Evolutionary conservation across 1,284 basidiomycete genomes (phyloP).

Genomic region (Boletus subluridellus): DNA sequence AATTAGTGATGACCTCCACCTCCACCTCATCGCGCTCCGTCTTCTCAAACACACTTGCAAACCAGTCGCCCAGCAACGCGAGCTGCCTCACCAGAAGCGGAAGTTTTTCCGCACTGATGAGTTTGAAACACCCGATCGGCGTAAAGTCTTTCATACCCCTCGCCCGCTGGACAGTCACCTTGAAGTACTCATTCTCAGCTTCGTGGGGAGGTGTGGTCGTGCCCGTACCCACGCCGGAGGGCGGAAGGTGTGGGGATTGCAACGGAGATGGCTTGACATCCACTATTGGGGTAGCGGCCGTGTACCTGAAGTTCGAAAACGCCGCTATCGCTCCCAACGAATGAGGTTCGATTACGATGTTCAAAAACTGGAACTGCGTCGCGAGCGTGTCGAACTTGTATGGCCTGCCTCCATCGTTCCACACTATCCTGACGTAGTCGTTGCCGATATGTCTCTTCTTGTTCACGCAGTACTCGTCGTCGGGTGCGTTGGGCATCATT

Average conservation of each 20-base stretch:
- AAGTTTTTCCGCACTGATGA: slow-evolving; percentile 82
- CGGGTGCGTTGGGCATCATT: slow-evolving; percentile 84
- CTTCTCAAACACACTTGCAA: slow-evolving; percentile 77
- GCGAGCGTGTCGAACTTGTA: slow-evolving; percentile 90
- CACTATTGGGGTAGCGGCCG: neutral
- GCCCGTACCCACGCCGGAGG: slow-evolving; percentile 11
- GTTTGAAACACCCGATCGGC: slow-evolving; percentile 88
- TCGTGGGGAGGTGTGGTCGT: slow-evolving; percentile 27
- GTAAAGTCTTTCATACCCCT: slow-evolving; percentile 88
- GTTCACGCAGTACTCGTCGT: slow-evolving; percentile 68
- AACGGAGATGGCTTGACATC: slow-evolving; percentile 22
- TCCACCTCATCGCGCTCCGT: slow-evolving; percentile 67
- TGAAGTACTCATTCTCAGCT: slow-evolving; percentile 90
- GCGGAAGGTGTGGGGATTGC: slow-evolving; percentile 21
- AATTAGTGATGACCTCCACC: slow-evolving; percentile 84
- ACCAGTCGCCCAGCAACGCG: slow-evolving; percentile 82
- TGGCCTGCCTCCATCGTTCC: slow-evolving; percentile 89
- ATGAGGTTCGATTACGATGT: slow-evolving; percentile 95
- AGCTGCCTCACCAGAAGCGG: slow-evolving; percentile 84
- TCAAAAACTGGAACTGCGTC: slow-evolving; percentile 96
- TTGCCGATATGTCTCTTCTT: slow-evolving; percentile 96
- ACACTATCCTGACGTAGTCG: slow-evolving; percentile 92
- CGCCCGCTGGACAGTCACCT: slow-evolving; percentile 82
- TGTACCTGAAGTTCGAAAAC: slow-evolving; percentile 54
- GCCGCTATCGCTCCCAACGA: slow-evolving; percentile 80